Evolutionary conservation across 2,329 filamentous ascomycete genomes (phyloP).

Genomic region (Trichoderma polysporum): DNA sequence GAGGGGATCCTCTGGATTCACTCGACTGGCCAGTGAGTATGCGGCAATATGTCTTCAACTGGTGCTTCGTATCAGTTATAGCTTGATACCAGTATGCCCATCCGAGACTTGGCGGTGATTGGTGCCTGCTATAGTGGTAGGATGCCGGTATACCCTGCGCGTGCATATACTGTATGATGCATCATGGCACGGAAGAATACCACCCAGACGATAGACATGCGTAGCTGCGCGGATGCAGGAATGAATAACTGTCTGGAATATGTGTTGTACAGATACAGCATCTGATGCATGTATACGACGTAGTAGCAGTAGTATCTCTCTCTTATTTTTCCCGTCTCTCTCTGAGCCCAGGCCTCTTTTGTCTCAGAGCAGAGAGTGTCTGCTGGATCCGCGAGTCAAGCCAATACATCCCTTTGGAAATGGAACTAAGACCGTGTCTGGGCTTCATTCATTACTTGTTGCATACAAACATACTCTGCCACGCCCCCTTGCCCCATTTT

Average conservation of each 20-base stretch:
- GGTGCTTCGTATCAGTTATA: conserved; percentile 2
- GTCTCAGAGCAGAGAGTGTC: background rate
- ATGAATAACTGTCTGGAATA: background rate
- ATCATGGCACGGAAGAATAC: background rate
- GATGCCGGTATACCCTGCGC: background rate
- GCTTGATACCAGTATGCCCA: background rate
- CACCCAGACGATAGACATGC: background rate
- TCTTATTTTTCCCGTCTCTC: no score
- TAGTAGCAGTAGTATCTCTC: no score
- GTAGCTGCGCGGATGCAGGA: background rate
- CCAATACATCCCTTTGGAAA: conserved; percentile 14
- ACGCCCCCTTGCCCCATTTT: background rate
- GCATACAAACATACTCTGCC: conserved; percentile 10
- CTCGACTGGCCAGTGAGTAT: background rate
- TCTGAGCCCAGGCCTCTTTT: background rate
- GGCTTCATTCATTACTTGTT: conserved; percentile 9
- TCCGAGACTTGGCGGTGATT: background rate
- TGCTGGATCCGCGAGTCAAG: background rate
- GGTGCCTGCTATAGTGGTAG: background rate
- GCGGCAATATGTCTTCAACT: background rate
- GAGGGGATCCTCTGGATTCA: background rate
- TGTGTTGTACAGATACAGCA: background rate
- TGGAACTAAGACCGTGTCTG: conserved; percentile 12
- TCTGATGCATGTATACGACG: background rate
- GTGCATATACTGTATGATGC: background rate